These are phyloP conservation scores for Russula compacta DNA, from an alignment of 768 basidiomycete genomes.

Conservation along the genomic window DNA sequence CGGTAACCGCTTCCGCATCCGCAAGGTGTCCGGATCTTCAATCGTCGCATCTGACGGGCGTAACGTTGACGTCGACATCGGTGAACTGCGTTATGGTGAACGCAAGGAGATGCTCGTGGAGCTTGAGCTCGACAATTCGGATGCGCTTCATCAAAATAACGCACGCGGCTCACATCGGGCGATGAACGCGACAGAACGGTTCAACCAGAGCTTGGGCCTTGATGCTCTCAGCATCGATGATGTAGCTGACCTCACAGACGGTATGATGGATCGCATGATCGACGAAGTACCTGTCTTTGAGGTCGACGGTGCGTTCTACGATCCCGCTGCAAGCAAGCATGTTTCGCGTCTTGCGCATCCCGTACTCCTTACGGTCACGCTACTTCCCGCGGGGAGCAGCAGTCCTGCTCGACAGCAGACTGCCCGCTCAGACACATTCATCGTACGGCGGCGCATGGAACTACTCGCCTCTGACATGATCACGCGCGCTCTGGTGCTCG, in stretches of 20 bases:
- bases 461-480: conserved; percentile 96
- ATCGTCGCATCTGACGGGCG: conserved; percentile 88
- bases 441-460: conserved; percentile 93
- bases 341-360: conserved; percentile 88
- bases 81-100: conserved; percentile 94
- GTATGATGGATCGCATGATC: conserved; percentile 95
- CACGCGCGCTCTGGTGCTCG: conserved; percentile 84
- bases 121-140: conserved; percentile 80
- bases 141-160: conserved; percentile 25
- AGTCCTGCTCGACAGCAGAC: conserved; percentile 28
- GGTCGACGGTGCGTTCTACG: conserved; percentile 91
- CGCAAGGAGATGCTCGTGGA: conserved; percentile 96
- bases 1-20: conserved; percentile 80
- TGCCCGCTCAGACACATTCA: conserved; percentile 64
- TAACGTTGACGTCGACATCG: conserved; percentile 91
- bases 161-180: conserved; percentile 17
- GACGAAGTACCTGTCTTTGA: conserved; percentile 97
- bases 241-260: conserved; percentile 64
- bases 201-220: conserved; percentile 78
- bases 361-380: conserved; percentile 87
- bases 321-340: conserved; percentile 75
- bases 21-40: conserved; percentile 86
- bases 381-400: conserved; percentile 47
- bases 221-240: conserved; percentile 69
- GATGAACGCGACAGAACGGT: conserved; percentile 82